Evolutionary conservation across 352 stramenopile species (phyloP).

Genomic region (Pythium graminicola): DNA sequence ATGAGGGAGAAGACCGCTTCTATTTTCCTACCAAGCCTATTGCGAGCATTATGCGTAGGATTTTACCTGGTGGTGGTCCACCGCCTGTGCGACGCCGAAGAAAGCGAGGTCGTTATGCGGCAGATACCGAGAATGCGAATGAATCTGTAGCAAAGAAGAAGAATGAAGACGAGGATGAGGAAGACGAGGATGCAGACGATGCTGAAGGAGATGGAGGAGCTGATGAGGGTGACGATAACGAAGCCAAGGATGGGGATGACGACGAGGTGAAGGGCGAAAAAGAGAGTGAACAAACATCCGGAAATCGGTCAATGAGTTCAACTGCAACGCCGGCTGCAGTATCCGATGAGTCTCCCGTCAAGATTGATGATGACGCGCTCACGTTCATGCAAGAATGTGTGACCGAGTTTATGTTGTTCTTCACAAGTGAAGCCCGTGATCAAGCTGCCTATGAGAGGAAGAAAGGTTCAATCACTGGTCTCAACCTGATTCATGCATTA

Average conservation of each 20-base stretch:
- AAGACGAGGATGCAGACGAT: constrained; percentile 11
- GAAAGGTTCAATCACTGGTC: constrained; percentile 55
- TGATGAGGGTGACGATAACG: constrained; percentile 5
- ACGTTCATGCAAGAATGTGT: constrained; percentile 81
- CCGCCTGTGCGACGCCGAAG: constrained; percentile 1
- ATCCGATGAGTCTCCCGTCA: constrained; percentile 27
- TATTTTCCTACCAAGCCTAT: constrained; percentile 67
- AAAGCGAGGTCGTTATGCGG: constrained; percentile 1
- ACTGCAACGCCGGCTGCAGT: background rate
- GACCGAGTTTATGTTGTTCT: constrained; percentile 77
- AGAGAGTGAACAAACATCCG: background rate
- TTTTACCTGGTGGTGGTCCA: constrained; percentile 24
- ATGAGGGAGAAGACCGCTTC: constrained; percentile 65
- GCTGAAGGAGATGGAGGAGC: constrained; percentile 3
- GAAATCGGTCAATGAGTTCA: too few species aligned
- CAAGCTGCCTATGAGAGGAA: constrained; percentile 56
- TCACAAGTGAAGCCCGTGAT: constrained; percentile 77
- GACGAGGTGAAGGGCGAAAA: constrained; percentile 11
- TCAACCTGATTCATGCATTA: constrained; percentile 53
- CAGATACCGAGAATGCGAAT: constrained; percentile 1
- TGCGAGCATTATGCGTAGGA: constrained; percentile 68
- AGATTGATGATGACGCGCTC: constrained; percentile 72
- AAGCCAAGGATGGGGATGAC: constrained; percentile 19
- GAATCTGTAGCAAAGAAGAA: constrained; percentile 9
- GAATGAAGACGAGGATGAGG: constrained; percentile 17